These are phyloP conservation scores for Ormosia emarginata DNA, from an alignment of 306 rosid species.

Conservation along the genomic window DNA sequence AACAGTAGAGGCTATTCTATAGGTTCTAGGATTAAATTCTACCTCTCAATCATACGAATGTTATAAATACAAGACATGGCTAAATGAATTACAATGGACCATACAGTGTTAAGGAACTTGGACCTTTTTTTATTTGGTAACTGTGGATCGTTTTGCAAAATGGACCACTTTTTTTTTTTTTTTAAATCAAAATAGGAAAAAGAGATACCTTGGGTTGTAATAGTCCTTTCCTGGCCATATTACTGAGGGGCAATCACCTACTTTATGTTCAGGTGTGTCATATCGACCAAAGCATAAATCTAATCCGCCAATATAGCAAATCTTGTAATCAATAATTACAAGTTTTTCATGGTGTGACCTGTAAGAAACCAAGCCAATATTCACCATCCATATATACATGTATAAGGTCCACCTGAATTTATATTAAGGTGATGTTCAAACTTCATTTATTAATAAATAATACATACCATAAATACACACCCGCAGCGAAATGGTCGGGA, in stretches of 20 bases:
- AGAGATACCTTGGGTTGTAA: constrained; percentile 84
- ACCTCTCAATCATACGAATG: constrained; percentile 11
- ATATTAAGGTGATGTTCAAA: constrained; percentile 11
- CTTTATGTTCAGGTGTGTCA: constrained; percentile 88
- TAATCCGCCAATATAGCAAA: constrained; percentile 94
- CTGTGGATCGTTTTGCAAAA: constrained; percentile 14
- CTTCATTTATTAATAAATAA: constrained; percentile 6
- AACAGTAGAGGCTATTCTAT: not conserved
- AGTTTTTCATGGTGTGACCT: constrained; percentile 99
- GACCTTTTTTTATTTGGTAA: not conserved
- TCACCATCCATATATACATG: constrained; percentile 11
- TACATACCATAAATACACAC: constrained; percentile 88
- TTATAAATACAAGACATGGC: not conserved
- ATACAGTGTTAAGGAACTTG: not conserved
- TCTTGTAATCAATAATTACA: constrained; percentile 88
- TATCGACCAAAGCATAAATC: constrained; percentile 99
- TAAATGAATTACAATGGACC: not conserved
- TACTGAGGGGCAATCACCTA: constrained; percentile 77
- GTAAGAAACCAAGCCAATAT: constrained; percentile 44
- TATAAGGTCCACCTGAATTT: constrained; percentile 22
- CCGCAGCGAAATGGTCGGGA: constrained; percentile 87
- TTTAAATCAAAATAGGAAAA: not conserved
- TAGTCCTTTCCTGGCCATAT: constrained; percentile 99
- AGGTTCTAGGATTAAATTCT: not conserved
- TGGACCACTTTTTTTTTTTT: not conserved